Evolutionary conservation across 2,329 filamentous ascomycete genomes (phyloP), one percentile per base, ranked within the genome.

Genomic region (Gyromitra esculenta): DNA sequence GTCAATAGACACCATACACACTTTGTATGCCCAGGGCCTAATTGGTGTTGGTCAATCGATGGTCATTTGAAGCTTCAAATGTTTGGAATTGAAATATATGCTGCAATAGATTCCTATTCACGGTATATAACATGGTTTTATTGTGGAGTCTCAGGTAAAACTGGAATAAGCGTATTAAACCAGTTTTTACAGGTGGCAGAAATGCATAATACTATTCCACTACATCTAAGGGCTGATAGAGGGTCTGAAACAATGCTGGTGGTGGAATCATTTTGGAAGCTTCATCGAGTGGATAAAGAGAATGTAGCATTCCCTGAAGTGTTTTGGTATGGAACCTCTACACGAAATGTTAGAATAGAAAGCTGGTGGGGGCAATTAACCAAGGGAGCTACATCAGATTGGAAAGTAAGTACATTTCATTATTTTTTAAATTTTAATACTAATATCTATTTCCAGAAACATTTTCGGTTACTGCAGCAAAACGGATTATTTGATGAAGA

Each of bases 31-130:
- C 56, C 56, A 0, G 78, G 77, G 0, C 80, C 78, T 4, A 80
- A 81, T 76, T 73, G 76, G 50, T 74, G 79, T 15, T 81, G 77
- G 77, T 80, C 70, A 43, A 60, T 81, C 63, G 69, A 81, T 76
- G 69, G 75, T 1, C 78, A 81, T 57, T 59, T 75, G 2, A 81
- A 81, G 31, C 43, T 81, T 1, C 56, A 59, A 5, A 64, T 52
- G 18, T 81, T 77, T 63, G 73, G 79, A 2, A 77, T 81, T 64
- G 73, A 81, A 18, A 79, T 81, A 13, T 80, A 81, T 78, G 77
- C 71, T 0, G 75, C 75, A 21, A 80, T 81, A 56, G 77, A 81
- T 78, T 57, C 68, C 0, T 81, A 80, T 56, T 80, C 75, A 11
- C 62, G 5, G 71, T 81, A 80, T 62, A 78, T 81, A n/a, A 74